Percentiles rank a stretch among this genome's conserved stretches.
phyloP scores from a whole-genome alignment of 345 rosid genomes.

The Triadica sebifera region DNA sequence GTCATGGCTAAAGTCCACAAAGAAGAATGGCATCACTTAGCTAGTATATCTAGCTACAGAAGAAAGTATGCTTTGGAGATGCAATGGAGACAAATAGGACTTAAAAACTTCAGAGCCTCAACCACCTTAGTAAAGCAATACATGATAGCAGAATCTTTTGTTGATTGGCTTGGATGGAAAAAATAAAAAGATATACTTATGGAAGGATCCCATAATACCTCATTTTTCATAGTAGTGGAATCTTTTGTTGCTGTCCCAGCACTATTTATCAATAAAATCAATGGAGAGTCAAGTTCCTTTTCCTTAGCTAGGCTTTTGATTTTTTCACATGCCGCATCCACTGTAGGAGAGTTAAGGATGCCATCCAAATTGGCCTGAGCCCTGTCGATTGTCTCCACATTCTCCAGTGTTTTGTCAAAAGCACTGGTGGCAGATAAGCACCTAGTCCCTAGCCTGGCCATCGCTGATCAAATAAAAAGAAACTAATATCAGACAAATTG shows the following conservation, averaged over 20 bases:
- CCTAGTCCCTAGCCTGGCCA: conserved; percentile 75
- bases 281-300: conserved; percentile 86
- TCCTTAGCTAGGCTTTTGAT: conserved; percentile 78
- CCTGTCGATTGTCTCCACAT: conserved; percentile 61
- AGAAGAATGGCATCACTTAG: not conserved
- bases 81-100: not conserved
- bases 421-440: conserved; percentile 87
- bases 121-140: not conserved
- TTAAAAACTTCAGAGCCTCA: not conserved
- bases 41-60: not conserved
- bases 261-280: conserved; percentile 74
- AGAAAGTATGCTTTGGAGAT: not conserved
- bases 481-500: not conserved
- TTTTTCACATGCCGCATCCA: conserved; percentile 80
- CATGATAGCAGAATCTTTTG: not conserved
- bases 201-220: conserved; percentile 41
- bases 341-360: conserved; percentile 74
- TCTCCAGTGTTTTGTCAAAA: conserved; percentile 72
- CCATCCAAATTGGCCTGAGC: conserved; percentile 91
- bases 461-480: conserved; percentile 44
- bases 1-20: not conserved
- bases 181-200: not conserved
- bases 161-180: not conserved
- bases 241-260: conserved; percentile 91
- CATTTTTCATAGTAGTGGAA: conserved; percentile 66